Evolutionary conservation across 352 stramenopile species (phyloP).

Genomic region (Phytophthora podocarpi): DNA sequence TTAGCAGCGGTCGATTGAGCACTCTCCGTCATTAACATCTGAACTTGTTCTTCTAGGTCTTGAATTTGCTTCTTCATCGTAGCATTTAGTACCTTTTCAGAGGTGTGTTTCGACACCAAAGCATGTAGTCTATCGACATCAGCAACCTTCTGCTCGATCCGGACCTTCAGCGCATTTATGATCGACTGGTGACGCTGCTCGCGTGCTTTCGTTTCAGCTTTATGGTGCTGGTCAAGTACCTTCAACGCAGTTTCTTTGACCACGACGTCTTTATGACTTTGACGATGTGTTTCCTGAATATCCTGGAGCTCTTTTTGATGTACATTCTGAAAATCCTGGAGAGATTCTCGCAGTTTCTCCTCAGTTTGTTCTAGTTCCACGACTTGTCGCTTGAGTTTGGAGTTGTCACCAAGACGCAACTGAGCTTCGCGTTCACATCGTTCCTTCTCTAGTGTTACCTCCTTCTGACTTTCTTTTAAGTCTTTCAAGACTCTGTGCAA

Average conservation of each 20-base stretch:
- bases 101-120: neutral
- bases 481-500: conserved; percentile 1
- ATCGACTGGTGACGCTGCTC: conserved; percentile 19
- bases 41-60: neutral
- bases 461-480: conserved; percentile 6
- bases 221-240: conserved; percentile 5
- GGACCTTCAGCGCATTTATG: conserved; percentile 18
- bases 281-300: conserved; percentile 9
- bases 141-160: conserved; percentile 22
- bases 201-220: neutral
- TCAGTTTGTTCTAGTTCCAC: conserved; percentile 18
- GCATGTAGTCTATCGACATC: conserved; percentile 9
- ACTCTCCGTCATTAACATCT: conserved; percentile 10
- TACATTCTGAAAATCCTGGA: conserved; percentile 2
- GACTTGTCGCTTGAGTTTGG: neutral
- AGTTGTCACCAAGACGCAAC: neutral
- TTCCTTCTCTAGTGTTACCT: conserved; percentile 1
- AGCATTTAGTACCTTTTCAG: neutral
- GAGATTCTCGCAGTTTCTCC: neutral
- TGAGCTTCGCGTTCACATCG: neutral
- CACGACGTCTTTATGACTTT: conserved; percentile 3
- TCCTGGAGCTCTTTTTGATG: conserved; percentile 18
- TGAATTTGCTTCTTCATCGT: conserved; percentile 1
- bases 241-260: conserved; percentile 5
- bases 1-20: neutral